Percentiles rank a stretch among this genome's conserved stretches.
Evolutionary conservation across 306 rosid genomes (phyloP).

Genomic region (Betula pendula): DNA sequence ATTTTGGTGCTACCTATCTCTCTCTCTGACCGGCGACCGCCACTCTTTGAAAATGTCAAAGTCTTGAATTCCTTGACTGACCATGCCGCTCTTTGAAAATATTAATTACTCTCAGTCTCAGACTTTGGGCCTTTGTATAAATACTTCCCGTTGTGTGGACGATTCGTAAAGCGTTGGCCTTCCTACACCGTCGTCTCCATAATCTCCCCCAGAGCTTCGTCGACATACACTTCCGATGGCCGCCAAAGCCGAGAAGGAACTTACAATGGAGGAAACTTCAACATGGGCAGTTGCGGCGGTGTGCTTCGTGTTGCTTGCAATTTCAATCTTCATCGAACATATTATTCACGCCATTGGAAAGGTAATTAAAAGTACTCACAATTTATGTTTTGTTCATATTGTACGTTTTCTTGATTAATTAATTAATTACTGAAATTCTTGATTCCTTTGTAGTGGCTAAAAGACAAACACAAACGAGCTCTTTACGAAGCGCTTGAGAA

Average conservation of each 20-base stretch:
- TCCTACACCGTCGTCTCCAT: too few relatives aligned
- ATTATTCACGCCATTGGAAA: slow-evolving; percentile 46
- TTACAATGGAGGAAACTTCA: slow-evolving; percentile 53
- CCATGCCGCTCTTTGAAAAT: too few relatives aligned
- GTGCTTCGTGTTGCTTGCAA: slow-evolving; percentile 53
- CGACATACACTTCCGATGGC: not conserved
- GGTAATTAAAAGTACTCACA: too few relatives aligned
- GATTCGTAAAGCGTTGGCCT: too few relatives aligned
- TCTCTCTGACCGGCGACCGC: not conserved
- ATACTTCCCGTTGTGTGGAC: too few relatives aligned
- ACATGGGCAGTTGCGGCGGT: slow-evolving; percentile 80
- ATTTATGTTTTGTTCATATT: not conserved
- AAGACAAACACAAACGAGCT: slow-evolving; percentile 37
- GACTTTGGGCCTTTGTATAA: not conserved
- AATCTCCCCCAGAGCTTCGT: too few relatives aligned
- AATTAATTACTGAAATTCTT: not conserved
- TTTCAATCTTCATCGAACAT: slow-evolving; percentile 65
- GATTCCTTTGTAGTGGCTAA: slow-evolving; percentile 38
- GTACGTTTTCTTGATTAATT: not conserved
- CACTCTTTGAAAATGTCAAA: slow-evolving; percentile 8
- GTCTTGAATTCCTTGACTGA: not conserved
- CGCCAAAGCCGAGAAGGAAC: slow-evolving; percentile 19
- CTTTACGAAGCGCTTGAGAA: slow-evolving; percentile 56
- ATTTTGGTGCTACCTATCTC: too few relatives aligned
- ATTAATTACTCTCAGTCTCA: not conserved